Base-by-base conservation (phyloP, 2,329 filamentous ascomycete species). In the Alternaria novae-zelandiae region DNA sequence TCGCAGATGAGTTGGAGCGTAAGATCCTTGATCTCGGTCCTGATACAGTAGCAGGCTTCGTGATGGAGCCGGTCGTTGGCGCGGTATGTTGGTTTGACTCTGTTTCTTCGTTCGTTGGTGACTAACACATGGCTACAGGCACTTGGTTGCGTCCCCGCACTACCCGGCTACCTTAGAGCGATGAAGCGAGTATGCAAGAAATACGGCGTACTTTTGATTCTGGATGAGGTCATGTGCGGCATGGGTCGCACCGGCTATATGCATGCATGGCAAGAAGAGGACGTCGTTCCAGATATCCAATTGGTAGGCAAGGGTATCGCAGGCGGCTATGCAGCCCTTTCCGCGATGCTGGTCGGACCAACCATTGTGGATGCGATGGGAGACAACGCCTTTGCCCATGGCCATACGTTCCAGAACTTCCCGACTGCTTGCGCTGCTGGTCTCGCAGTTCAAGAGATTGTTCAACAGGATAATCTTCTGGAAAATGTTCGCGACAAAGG, bases 171-270 rank as follows among this genome's bases (percentile, higher is more conserved):
- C 68, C 88, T 94, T 54, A 80, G 83, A 54, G 90, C 89, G 1
- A 87, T 95, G 78, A 86, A 86, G 70, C 81, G 82, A 2, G 82
- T 96, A 1, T 96, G 92, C 75, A 85, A 90, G 56, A 87, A 87
- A 64, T 84, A 95, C 72, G 91, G 90, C 0, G 88, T 90, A 0
- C 85, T 96, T 0, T 82, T 96, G n/a, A 90, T 95, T 49, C 80
- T 95, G 0, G 93, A 96, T 71, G 92, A 95, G 74, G 85, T 93
- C 47, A 92, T 94, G 90, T 90, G 87, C 51, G 89, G 89, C 3
- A 86, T 86, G 77, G 89, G 89, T 1, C 81, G 88, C 1, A 85
- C 84, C 0, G 89, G 88, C 0, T 84, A 81, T 5, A 77, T 90
- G 67, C 86, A 91, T 78, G 86, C 87, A 2, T 91, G 87, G 85